Percentiles rank a stretch among this genome's conserved stretches.
Conservation (phyloP, 148 eudicot genomes). For the Camellia japonica region DNA sequence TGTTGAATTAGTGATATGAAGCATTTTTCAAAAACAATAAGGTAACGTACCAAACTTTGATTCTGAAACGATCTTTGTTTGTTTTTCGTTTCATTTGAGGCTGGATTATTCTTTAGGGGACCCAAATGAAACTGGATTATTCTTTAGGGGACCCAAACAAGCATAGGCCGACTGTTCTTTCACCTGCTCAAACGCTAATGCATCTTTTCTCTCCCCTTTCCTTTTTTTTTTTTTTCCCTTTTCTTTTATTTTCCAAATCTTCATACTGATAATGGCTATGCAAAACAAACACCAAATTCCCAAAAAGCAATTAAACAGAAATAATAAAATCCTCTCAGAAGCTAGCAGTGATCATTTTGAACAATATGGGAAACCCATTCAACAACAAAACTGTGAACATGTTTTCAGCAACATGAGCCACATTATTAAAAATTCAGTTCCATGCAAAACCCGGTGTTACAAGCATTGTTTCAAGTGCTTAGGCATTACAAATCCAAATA, state of each 20-base stretch:
- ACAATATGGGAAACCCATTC: not conserved
- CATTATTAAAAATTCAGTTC: conserved; percentile 4
- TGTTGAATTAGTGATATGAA: too few species aligned
- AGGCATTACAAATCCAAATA: not conserved
- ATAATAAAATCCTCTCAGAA: not conserved
- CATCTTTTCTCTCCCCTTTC: not conserved
- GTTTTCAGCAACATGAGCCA: not conserved
- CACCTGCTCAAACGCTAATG: not conserved
- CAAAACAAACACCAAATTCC: not conserved
- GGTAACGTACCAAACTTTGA: not conserved
- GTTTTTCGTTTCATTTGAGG: not conserved
- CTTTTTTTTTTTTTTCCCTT: not conserved
- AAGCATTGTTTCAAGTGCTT: not conserved
- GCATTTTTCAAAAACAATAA: not conserved
- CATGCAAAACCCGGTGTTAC: not conserved
- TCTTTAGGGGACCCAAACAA: too few species aligned
- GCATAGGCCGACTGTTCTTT: not conserved
- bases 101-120: not conserved
- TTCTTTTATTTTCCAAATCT: not conserved
- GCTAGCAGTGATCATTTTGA: not conserved
- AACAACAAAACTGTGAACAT: not conserved
- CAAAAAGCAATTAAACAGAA: not conserved
- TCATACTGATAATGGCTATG: not conserved
- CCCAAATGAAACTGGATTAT: too few species aligned
- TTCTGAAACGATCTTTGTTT: too few species aligned